Evolutionary conservation across 805 yeast species (phyloP).

Genomic region (Spathaspora hagerdaliae): DNA sequence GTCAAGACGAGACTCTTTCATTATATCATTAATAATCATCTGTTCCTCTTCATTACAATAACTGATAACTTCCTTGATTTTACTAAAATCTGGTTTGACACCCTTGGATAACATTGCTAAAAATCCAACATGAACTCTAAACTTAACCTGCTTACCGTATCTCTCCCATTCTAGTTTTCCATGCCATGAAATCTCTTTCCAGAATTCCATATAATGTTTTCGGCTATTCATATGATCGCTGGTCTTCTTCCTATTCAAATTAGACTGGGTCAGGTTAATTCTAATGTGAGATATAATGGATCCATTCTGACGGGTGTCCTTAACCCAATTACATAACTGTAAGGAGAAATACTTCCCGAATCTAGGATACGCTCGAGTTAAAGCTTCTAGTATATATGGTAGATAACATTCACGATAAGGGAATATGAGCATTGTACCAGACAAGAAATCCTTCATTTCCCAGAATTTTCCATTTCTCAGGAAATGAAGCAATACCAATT

Average conservation of each 20-base stretch:
- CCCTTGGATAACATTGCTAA: constrained; percentile 29
- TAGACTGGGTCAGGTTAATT: background rate
- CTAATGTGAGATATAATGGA: background rate
- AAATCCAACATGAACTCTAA: constrained; percentile 29
- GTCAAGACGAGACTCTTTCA: constrained; percentile 12
- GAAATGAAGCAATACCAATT: background rate
- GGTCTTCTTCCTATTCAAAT: constrained; percentile 20
- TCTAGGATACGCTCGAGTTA: background rate
- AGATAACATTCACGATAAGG: background rate
- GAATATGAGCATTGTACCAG: background rate
- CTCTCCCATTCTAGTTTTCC: background rate
- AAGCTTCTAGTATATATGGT: background rate
- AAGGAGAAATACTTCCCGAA: background rate
- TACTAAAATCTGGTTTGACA: constrained; percentile 28
- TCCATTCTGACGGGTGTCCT: background rate
- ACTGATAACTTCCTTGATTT: constrained; percentile 29
- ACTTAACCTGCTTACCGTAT: constrained; percentile 20
- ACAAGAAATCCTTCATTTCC: background rate
- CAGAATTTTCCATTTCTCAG: background rate
- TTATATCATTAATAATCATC: constrained; percentile 19
- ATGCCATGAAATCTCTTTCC: constrained; percentile 19
- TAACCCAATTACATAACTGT: background rate
- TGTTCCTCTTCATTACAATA: constrained; percentile 13
- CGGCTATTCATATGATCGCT: constrained; percentile 15
- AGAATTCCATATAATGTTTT: constrained; percentile 22